These are phyloP conservation scores for Gossypium gossypioides DNA, from an alignment of 441 rosid species.

Conservation along the genomic window DNA sequence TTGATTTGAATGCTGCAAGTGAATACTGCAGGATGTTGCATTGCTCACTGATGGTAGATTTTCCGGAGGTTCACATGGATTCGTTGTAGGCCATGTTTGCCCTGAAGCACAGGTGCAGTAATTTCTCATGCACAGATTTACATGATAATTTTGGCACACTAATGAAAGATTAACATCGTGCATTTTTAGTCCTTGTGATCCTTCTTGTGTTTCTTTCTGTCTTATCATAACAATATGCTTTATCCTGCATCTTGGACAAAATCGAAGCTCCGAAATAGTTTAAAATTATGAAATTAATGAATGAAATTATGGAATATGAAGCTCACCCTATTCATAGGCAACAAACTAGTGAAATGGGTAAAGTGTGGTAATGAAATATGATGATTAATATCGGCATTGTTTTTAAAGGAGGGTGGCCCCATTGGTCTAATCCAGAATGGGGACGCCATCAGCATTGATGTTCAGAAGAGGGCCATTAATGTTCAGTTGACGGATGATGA, in stretches of 20 bases:
- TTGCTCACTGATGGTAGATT: conserved; percentile 89
- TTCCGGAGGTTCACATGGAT: conserved; percentile 97
- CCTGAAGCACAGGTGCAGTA: conserved; percentile 88
- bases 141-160: not conserved
- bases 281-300: not conserved
- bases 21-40: conserved; percentile 65
- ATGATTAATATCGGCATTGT: not conserved
- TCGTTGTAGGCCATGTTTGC: conserved; percentile 91
- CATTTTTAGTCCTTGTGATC: not conserved
- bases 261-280: not conserved
- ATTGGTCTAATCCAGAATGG: conserved; percentile 74
- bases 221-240: not conserved
- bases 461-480: conserved; percentile 60
- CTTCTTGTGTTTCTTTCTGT: not conserved
- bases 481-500: conserved; percentile 50
- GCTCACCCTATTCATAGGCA: too few species aligned
- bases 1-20: conserved; percentile 6
- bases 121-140: conserved; percentile 6
- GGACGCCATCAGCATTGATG: conserved; percentile 63
- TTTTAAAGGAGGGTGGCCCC: conserved; percentile 81
- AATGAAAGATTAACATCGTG: not conserved
- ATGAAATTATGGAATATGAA: not conserved
- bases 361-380: not conserved
- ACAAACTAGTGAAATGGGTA: too few species aligned
- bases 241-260: not conserved